A percentile compares a stretch with the other conserved stretches of the same genome.
Conservation (phyloP, 2,329 filamentous ascomycete genomes). For the Periconia sp. region DNA sequence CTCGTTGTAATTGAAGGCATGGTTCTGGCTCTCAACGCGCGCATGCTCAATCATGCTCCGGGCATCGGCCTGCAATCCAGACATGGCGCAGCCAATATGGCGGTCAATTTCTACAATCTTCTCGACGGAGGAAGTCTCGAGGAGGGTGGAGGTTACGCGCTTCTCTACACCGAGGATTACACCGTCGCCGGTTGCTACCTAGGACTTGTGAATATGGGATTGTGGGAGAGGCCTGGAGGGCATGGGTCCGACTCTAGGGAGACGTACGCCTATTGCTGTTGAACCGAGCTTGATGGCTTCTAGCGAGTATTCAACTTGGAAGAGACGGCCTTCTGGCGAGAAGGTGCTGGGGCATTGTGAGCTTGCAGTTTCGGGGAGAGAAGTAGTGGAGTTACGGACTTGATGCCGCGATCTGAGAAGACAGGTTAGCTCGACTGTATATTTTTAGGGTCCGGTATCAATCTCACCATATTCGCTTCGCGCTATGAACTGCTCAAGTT, state of each 20-base stretch:
- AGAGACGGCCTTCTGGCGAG: conserved; percentile 98
- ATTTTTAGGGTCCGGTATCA: conserved; percentile 15
- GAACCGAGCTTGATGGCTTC: conserved; percentile 99
- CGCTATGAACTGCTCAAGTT: conserved; percentile 80
- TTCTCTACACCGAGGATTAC: conserved; percentile 98
- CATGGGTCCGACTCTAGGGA: background rate
- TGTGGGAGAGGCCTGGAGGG: conserved; percentile 1
- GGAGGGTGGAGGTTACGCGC: conserved; percentile 95
- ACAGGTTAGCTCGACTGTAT: conserved; percentile 24
- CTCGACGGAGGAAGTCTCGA: conserved; percentile 97
- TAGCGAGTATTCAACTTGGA: conserved; percentile 99
- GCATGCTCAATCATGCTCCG: conserved; percentile 98
- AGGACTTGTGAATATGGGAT: conserved; percentile 20
- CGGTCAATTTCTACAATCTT: conserved; percentile 99
- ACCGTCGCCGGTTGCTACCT: conserved; percentile 90
- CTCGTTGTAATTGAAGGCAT: conserved; percentile 98
- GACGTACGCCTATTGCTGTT: conserved; percentile 87
- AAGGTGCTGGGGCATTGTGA: conserved; percentile 75
- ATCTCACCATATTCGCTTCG: conserved; percentile 97
- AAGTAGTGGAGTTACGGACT: conserved; percentile 63
- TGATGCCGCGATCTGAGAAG: conserved; percentile 88
- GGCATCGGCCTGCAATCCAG: conserved; percentile 94
- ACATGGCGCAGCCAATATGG: conserved; percentile 99
- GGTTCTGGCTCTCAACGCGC: conserved; percentile 95
- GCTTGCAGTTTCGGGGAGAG: conserved; percentile 14